These are phyloP conservation scores for Coemansia sp. DNA, from an alignment of 192 early-diverging fungal species.

Conservation along the genomic window DNA sequence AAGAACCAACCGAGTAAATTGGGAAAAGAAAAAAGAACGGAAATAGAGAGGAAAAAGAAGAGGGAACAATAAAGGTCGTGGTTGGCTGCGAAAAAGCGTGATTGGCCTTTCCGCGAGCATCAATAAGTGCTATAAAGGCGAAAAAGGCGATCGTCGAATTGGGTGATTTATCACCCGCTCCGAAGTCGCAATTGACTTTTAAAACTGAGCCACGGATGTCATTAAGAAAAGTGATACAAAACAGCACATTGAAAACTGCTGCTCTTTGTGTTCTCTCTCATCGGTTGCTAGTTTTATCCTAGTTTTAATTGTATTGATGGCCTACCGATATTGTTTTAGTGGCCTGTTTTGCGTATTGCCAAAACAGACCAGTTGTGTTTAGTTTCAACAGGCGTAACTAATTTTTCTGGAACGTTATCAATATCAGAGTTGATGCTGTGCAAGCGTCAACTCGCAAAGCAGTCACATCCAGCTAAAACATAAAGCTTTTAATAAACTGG, in stretches of 20 bases:
- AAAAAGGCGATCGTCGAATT: neutral
- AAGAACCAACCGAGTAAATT: neutral
- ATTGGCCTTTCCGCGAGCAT: neutral
- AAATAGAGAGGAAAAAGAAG: neutral
- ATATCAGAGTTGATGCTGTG: no score
- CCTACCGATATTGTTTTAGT: no score
- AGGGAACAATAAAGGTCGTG: neutral
- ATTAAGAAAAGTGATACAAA: no score
- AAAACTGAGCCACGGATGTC: no score
- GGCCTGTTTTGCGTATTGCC: no score
- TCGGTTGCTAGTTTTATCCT: no score
- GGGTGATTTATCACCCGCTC: neutral
- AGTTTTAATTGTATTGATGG: no score
- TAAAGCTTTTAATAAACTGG: neutral
- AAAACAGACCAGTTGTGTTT: no score
- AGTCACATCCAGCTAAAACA: neutral
- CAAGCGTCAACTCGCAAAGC: neutral
- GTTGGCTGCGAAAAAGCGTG: neutral
- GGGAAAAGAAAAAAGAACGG: neutral
- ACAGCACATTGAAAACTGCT: no score
- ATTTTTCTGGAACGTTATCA: no score
- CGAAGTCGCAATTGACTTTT: neutral
- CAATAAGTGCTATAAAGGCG: neutral
- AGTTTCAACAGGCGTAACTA: no score
- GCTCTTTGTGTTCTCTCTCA: no score